These are phyloP conservation scores for Fusarium oxysporum DNA, from an alignment of 2,329 filamentous ascomycete genomes.

Conservation along the genomic window DNA sequence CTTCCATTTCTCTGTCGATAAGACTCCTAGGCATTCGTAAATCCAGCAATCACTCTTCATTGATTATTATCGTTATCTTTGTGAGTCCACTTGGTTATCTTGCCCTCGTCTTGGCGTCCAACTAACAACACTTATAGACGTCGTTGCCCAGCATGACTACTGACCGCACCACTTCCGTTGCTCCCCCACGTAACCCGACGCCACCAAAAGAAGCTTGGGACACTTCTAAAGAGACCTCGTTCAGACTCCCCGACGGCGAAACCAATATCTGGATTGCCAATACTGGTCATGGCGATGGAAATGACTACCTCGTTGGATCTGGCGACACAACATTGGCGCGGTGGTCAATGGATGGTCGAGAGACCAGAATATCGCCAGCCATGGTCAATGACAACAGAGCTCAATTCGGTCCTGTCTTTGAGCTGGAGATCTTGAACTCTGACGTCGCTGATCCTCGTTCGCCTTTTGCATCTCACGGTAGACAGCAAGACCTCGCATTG, in stretches of 20 bases:
- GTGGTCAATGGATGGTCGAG: constrained; percentile 9
- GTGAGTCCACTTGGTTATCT: not conserved
- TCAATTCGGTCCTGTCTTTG: not conserved
- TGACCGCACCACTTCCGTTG: not conserved
- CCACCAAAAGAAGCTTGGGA: constrained; percentile 21
- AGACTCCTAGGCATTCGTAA: not conserved
- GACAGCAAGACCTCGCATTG: constrained; percentile 1
- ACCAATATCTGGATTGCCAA: constrained; percentile 24
- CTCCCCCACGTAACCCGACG: constrained; percentile 23
- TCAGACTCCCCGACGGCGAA: constrained; percentile 18
- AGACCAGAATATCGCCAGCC: constrained; percentile 16
- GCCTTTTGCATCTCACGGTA: constrained; percentile 2
- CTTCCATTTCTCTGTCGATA: not conserved
- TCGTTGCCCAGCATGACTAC: not conserved
- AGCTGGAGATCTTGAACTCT: constrained; percentile 15
- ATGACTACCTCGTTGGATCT: constrained; percentile 15
- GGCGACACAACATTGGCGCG: constrained; percentile 2
- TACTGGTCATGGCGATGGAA: not conserved
- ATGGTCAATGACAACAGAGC: constrained; percentile 30
- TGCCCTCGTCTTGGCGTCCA: not conserved
- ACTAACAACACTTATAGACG: not conserved
- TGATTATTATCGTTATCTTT: not conserved
- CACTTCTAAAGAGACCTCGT: not conserved
- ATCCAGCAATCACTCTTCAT: not conserved
- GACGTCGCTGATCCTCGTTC: constrained; percentile 6